These are phyloP conservation scores for Populus pruinosa DNA, from an alignment of 345 rosid genomes.

Conservation along the genomic window DNA sequence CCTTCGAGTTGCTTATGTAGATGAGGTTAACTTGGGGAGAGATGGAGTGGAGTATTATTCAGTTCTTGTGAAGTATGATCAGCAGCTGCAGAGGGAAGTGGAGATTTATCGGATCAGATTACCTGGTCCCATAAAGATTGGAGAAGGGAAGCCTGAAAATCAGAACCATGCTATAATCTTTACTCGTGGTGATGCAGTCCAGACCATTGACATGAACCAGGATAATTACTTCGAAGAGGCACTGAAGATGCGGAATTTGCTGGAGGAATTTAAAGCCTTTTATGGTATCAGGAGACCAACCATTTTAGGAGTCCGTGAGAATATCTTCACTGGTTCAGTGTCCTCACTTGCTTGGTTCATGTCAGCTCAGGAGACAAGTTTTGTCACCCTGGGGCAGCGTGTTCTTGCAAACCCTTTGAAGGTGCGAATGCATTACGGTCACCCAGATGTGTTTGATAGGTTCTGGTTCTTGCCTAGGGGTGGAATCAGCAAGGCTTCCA, in stretches of 20 bases:
- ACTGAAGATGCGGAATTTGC: constrained; percentile 85
- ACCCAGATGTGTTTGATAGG: constrained; percentile 92
- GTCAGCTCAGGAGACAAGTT: constrained; percentile 87
- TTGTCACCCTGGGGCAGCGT: constrained; percentile 89
- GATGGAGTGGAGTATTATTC: constrained; percentile 63
- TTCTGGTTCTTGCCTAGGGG: constrained; percentile 87
- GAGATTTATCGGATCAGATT: constrained; percentile 81
- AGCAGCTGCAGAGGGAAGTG: constrained; percentile 63
- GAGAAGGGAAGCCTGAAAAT: constrained; percentile 96
- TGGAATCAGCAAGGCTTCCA: constrained; percentile 89
- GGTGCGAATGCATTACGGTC: constrained; percentile 91
- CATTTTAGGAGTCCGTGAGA: constrained; percentile 84
- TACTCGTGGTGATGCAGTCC: constrained; percentile 91
- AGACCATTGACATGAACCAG: constrained; percentile 96
- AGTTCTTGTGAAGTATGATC: constrained; percentile 80
- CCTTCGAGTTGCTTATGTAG: constrained; percentile 89
- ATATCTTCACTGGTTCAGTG: constrained; percentile 87
- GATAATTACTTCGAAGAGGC: constrained; percentile 91
- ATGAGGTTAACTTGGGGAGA: constrained; percentile 60
- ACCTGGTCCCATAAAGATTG: constrained; percentile 85
- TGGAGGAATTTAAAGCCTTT: constrained; percentile 62
- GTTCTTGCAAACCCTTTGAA: constrained; percentile 88
- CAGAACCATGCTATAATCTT: constrained; percentile 96
- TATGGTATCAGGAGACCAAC: constrained; percentile 88
- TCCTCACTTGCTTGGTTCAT: constrained; percentile 94